These are phyloP conservation scores for Xerocomus potaroensis DNA, from an alignment of 768 basidiomycete genomes.

Conservation along the genomic window DNA sequence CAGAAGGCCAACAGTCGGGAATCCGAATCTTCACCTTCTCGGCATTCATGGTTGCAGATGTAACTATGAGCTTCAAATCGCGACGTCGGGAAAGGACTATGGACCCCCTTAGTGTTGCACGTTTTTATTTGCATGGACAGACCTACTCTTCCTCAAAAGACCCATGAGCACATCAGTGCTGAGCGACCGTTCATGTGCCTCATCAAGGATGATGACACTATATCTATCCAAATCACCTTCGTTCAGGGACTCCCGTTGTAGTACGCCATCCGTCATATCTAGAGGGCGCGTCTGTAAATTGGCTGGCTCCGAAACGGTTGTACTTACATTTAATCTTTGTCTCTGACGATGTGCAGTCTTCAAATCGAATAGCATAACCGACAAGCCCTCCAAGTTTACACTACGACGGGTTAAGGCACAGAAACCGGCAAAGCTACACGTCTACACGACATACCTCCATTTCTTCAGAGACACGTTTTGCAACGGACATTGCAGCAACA, in stretches of 20 bases:
- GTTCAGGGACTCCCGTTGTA: slow-evolving; percentile 96
- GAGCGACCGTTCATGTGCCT: slow-evolving; percentile 95
- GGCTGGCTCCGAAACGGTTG: background rate
- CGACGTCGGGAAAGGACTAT: slow-evolving; percentile 81
- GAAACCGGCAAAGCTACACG: background rate
- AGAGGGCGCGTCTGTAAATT: slow-evolving; percentile 1
- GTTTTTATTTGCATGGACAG: background rate
- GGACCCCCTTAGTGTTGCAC: slow-evolving; percentile 3
- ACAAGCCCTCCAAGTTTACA: slow-evolving; percentile 88
- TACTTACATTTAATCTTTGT: slow-evolving; percentile 94
- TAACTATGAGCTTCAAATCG: slow-evolving; percentile 94
- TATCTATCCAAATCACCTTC: slow-evolving; percentile 98
- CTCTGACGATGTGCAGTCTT: slow-evolving; percentile 91
- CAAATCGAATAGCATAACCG: slow-evolving; percentile 97
- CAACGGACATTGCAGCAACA: slow-evolving; percentile 99
- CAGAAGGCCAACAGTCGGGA: background rate
- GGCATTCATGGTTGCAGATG: slow-evolving; percentile 99
- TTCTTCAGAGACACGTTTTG: slow-evolving; percentile 99
- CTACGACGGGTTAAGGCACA: slow-evolving; percentile 32
- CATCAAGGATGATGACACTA: slow-evolving; percentile 96
- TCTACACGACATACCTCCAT: slow-evolving; percentile 70
- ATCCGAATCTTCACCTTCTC: slow-evolving; percentile 65
- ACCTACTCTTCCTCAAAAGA: slow-evolving; percentile 83
- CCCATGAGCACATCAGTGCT: slow-evolving; percentile 99
- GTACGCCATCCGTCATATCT: slow-evolving; percentile 99